phyloP scores from a whole-genome alignment of 2,329 filamentous ascomycete species.

The Colletotrichum magnum region DNA sequence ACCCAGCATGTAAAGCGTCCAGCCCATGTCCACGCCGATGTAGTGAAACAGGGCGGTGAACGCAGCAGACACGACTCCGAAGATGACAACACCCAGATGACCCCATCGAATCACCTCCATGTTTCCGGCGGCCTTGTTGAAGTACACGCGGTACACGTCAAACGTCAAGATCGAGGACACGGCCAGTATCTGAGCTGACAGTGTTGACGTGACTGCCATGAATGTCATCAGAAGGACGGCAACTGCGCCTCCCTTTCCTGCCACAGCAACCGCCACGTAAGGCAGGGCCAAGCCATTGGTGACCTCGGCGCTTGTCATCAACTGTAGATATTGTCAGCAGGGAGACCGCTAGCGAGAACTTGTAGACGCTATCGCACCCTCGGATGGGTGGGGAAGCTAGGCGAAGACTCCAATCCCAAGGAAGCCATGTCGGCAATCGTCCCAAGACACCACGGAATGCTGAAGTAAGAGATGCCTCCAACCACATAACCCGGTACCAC shows the following conservation, averaged over 20 bases:
- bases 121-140: conserved; percentile 61
- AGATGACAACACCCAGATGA: conserved; percentile 67
- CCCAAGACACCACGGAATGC: conserved; percentile 67
- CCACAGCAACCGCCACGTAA: conserved; percentile 77
- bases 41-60: conserved; percentile 69
- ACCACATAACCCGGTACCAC: conserved; percentile 65
- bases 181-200: conserved; percentile 67
- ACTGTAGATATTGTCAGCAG: conserved; percentile 14
- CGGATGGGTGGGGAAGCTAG: conserved; percentile 68
- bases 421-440: conserved; percentile 65
- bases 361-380: conserved; percentile 38
- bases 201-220: conserved; percentile 79
- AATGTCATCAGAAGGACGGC: conserved; percentile 79
- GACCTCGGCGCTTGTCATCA: conserved; percentile 73
- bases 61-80: conserved; percentile 63
- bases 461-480: conserved; percentile 67
- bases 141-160: conserved; percentile 66
- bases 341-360: background rate
- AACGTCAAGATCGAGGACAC: conserved; percentile 68
- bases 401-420: conserved; percentile 60
- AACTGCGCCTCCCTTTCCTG: conserved; percentile 79
- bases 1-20: too few relatives aligned
- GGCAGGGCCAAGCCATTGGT: conserved; percentile 78
- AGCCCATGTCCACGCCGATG: conserved; percentile 62
- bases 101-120: conserved; percentile 64